These are phyloP conservation scores for Arxiozyma telluris DNA, from an alignment of 1,139 yeast genomes.

Conservation along the genomic window DNA sequence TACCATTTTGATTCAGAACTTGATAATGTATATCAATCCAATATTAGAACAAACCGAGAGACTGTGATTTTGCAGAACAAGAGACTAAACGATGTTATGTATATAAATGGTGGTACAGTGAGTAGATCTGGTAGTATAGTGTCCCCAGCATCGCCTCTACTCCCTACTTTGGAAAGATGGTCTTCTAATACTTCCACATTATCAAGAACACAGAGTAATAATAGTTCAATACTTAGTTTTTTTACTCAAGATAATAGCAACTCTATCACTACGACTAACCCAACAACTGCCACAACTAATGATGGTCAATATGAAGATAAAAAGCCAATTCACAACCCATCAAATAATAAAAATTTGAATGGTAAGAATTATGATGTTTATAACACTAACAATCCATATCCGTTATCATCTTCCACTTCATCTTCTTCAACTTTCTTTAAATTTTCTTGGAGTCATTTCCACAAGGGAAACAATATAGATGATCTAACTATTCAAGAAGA, in stretches of 20 bases:
- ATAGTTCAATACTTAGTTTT: constrained; percentile 20
- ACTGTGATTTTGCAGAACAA: neutral
- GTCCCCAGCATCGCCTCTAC: constrained; percentile 3
- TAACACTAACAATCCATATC: constrained; percentile 4
- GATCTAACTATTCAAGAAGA: constrained; percentile 1
- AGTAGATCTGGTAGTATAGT: neutral
- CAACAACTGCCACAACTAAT: neutral
- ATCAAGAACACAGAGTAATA: constrained; percentile 26
- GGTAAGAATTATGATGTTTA: neutral
- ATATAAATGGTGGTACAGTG: neutral
- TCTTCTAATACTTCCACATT: constrained; percentile 22
- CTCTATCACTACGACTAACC: neutral
- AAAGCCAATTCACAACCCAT: neutral
- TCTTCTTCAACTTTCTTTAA: constrained; percentile 19
- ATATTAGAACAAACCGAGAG: neutral
- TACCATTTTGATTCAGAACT: constrained; percentile 2
- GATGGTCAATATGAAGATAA: neutral
- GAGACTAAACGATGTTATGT: neutral
- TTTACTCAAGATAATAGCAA: constrained; percentile 9
- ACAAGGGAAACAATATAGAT: constrained; percentile 13
- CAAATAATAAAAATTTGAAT: neutral
- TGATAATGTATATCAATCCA: neutral
- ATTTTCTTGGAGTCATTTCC: constrained; percentile 27
- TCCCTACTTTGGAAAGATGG: constrained; percentile 20
- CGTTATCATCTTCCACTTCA: constrained; percentile 1